Percentiles rank a stretch among this genome's conserved stretches.
Conservation (phyloP, 257 asterid species). For the Solanum medicagineum region DNA sequence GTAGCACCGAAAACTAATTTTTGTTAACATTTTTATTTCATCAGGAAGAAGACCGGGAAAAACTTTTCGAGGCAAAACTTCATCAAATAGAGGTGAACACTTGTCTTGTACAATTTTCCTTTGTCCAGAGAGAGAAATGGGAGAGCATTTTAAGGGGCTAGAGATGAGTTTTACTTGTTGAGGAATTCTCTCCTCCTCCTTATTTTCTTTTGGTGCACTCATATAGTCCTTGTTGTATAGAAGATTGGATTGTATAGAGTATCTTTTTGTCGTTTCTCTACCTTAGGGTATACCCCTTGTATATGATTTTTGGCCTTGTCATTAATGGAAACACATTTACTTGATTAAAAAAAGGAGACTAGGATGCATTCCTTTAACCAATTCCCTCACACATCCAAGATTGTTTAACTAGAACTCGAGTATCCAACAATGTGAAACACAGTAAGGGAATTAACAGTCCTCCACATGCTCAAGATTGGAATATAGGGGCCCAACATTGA, state of each 20-base stretch:
- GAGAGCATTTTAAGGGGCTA: neutral
- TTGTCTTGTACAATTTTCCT: neutral
- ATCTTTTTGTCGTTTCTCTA: neutral
- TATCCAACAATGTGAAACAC: neutral
- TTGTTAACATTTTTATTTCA: slow-evolving; percentile 11
- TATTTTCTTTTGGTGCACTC: neutral
- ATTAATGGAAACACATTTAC: neutral
- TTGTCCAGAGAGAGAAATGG: neutral
- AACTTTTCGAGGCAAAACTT: slow-evolving; percentile 89
- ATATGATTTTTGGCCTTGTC: neutral
- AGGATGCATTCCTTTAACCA: neutral
- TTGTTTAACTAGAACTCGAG: neutral
- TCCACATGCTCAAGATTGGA: neutral
- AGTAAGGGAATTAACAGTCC: neutral
- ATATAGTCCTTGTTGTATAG: neutral
- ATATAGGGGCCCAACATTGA: neutral
- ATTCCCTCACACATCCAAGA: neutral
- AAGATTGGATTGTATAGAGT: neutral
- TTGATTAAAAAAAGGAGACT: neutral
- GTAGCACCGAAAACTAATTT: neutral
- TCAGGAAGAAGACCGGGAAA: slow-evolving; percentile 81
- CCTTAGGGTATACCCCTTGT: neutral
- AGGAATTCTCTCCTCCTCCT: neutral
- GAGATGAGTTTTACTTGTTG: neutral
- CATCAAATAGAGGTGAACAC: slow-evolving; percentile 85